Base-by-base conservation (phyloP, 176 grass and related monocot genomes). In the Raddia guianensis region DNA sequence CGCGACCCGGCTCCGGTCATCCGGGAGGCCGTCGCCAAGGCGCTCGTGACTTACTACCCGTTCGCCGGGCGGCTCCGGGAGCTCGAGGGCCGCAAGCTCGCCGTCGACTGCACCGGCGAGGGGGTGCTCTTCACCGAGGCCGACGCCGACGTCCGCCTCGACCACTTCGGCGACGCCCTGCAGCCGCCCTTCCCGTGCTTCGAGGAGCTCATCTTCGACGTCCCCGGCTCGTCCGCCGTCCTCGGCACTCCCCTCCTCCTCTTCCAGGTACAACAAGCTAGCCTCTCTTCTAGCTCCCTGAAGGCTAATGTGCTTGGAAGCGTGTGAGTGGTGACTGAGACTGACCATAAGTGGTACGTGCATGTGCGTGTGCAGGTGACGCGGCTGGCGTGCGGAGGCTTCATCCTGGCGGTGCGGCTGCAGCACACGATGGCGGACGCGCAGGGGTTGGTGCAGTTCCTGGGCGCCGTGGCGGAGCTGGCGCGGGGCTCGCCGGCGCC, bases 51-150 rank as follows among this genome's bases (percentile, higher is more conserved):
- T 42, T 97, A 97, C 82, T 92, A 97, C 78, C 92, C 95, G 21
- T 87, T 98, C 66, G 95, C 95, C 2, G 95, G 95, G 0, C 71
- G 95, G 66, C 83, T 98, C 20, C 44, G 90, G 81, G 90, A 98
- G 85, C 50, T 79, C 0, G 20, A 80, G 32, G 83, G 81, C 0
- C 69, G 92, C 34, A 98, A 98, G 86, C 88, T 98, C 48, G 88
- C 87, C 42, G 92, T 98, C 7, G 95, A 98, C 10, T 98, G 95
- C 66, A 94, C 92, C 9, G 90, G 90, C 40, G 90, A 97, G 85
- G 95, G 95, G 21, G 76, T 97, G 1, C 58, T 91, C 54, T 97
- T 97, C 90, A 80, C 77, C 20, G 94, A 94, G 76, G 94, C 94
- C 9, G 91, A 94, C 4, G 82, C 89, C 3, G 87, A 97, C 3